Percentiles rank a stretch among this genome's conserved stretches.
phyloP scores from a whole-genome alignment of 768 basidiomycete genomes.

The Lactarius psammicola region DNA sequence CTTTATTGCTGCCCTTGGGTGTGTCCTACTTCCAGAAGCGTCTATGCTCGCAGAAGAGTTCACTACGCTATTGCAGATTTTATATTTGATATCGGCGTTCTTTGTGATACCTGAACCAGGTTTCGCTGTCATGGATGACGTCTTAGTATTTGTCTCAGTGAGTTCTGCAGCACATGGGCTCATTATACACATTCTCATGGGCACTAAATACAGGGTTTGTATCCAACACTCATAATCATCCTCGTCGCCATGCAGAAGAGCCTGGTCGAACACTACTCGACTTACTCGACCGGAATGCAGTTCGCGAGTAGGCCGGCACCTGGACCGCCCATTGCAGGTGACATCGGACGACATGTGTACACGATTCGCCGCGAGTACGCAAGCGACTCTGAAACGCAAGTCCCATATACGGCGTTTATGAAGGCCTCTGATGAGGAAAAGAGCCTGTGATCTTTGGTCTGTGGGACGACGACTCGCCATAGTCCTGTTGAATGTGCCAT shows the following conservation, averaged over 20 bases:
- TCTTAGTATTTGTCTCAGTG: constrained; percentile 9
- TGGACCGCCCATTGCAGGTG: background rate
- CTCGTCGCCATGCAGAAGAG: too few species aligned
- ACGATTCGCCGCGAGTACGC: constrained; percentile 3
- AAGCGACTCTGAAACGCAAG: constrained; percentile 9
- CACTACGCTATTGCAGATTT: background rate
- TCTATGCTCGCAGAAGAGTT: too few species aligned
- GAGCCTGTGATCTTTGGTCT: background rate
- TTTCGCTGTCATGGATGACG: constrained; percentile 6
- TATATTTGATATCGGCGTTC: constrained; percentile 13
- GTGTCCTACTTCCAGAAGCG: too few species aligned
- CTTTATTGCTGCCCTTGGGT: too few species aligned
- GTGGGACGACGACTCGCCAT: too few species aligned
- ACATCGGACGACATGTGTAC: background rate
- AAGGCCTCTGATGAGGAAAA: constrained; percentile 16
- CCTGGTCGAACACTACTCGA: too few species aligned
- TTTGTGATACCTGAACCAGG: constrained; percentile 4
- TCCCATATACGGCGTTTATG: constrained; percentile 5
- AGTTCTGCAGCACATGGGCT: background rate
- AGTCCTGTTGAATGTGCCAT: too few species aligned
- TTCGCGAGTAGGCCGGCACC: too few species aligned
- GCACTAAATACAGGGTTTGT: constrained; percentile 10
- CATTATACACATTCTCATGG: background rate
- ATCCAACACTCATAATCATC: constrained; percentile 19
- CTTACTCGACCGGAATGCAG: too few species aligned